Evolutionary conservation across 371 early-diverging fungal genomes (phyloP), one percentile per base, ranked within the genome.

Genomic region (Syncephalastrum racemosum): DNA sequence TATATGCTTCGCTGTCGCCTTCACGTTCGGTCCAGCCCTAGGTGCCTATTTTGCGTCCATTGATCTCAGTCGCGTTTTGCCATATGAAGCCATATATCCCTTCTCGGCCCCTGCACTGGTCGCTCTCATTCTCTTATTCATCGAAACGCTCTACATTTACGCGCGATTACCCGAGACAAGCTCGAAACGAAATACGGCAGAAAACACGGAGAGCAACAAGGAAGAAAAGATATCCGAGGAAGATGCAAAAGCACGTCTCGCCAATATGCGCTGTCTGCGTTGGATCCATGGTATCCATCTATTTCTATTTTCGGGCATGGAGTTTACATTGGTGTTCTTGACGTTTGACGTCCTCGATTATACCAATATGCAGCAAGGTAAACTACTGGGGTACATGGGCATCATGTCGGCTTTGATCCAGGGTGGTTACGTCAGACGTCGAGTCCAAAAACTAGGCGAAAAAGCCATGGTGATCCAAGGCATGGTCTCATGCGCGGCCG

Each of bases 271-370:
- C 3, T 64, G 70, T 0, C 83, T 96, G 18, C 87, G 87, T 16
- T 58, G 71, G 40, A 71, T 93, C 39, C 96, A 96, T 65, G 92
- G 93, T 61, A 69, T 86, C 7, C 95, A 90, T 64, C 78, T 96
- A 45, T 94, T 98, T 65, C 65, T 93, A 40, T 98, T 97, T 69
- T 91, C 93, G 4, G 99, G 98, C 6, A 94, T 98, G 93, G 98
- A 98, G 72, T 98, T 95, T 74, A 97, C 98, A 0, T 77, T 98
- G 51, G 94, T 98, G 0, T 98, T 97, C 67, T 77, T 97, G 68
- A 95, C 97, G 0, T 91, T 89, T 75, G 95, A 97, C 71, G 81
- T 91, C 18, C 89, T 95, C 56, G 75, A 83, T 45, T 98, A 92
- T 58, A 80, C 83, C 14, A 88, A 94, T 68, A 85, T 85, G 73